phyloP scores from a whole-genome alignment of 2,329 filamentous ascomycete species.

The Xylariaceae sp. region DNA sequence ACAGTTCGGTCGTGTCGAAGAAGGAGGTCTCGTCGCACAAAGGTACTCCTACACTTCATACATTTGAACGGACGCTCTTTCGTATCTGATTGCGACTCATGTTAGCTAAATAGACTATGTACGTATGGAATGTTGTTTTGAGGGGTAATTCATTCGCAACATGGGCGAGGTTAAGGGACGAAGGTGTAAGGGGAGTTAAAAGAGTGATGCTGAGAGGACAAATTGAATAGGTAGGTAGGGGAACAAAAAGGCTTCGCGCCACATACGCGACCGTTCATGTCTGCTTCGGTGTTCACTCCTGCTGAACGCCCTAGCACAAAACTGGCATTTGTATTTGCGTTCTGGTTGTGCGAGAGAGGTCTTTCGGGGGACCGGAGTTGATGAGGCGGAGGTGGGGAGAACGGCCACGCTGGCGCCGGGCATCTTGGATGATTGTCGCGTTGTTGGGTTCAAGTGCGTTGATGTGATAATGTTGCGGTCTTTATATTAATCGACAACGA shows the following conservation, averaged over 20 bases:
- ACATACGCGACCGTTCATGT: slow-evolving; percentile 98
- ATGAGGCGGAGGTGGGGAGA: slow-evolving; percentile 64
- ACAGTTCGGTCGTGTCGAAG: slow-evolving; percentile 97
- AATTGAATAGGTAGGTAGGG: slow-evolving; percentile 15
- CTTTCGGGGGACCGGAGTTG: slow-evolving; percentile 78
- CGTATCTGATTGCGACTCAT: slow-evolving; percentile 70
- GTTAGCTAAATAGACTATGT: slow-evolving; percentile 34
- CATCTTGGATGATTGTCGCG: slow-evolving; percentile 59
- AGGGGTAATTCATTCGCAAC: slow-evolving; percentile 29
- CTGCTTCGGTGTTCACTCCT: slow-evolving; percentile 95
- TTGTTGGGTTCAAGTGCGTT: slow-evolving; percentile 28
- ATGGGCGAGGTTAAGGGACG: slow-evolving; percentile 19
- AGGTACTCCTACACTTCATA: slow-evolving; percentile 96
- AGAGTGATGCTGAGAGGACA: slow-evolving; percentile 24
- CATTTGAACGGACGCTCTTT: slow-evolving; percentile 99
- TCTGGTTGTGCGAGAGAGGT: slow-evolving; percentile 75
- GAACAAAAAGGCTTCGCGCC: slow-evolving; percentile 24
- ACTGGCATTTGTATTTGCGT: slow-evolving; percentile 99
- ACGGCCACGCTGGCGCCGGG: slow-evolving; percentile 72
- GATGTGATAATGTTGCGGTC: slow-evolving; percentile 17
- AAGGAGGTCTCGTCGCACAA: slow-evolving; percentile 94
- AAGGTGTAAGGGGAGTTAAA: slow-evolving; percentile 34
- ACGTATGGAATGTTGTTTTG: slow-evolving; percentile 25
- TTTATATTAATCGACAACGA: slow-evolving; percentile 29
- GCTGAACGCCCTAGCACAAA: slow-evolving; percentile 96